Percentiles rank a stretch among this genome's conserved stretches.
Conservation (phyloP, 495 filamentous ascomycete species). For the Hypoxylon cercidicola region DNA sequence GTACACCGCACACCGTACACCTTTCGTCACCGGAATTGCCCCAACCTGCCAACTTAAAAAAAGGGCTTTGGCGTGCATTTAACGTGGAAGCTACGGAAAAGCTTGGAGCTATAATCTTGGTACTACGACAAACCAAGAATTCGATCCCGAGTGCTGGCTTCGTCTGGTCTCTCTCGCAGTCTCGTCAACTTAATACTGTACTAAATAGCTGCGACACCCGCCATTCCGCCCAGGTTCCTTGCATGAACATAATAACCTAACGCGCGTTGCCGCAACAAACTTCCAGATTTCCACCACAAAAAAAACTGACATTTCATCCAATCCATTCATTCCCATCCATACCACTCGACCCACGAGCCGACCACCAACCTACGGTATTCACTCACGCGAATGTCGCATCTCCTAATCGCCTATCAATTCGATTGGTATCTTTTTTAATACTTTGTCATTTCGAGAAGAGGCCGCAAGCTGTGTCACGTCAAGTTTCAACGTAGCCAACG, state of each 20-base stretch:
- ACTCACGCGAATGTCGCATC: conserved; percentile 27
- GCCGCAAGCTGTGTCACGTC: conserved; percentile 19
- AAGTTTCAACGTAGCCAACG: conserved; percentile 36
- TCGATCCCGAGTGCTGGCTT: not conserved
- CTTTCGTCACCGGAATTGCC: conserved; percentile 7
- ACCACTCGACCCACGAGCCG: conserved; percentile 29
- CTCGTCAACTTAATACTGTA: too few relatives aligned
- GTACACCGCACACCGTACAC: conserved; percentile 8
- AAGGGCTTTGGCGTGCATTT: not conserved
- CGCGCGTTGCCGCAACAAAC: conserved; percentile 37
- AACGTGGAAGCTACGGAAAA: not conserved
- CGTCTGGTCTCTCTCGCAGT: not conserved
- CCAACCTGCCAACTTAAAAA: not conserved
- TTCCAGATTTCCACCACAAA: conserved; percentile 11
- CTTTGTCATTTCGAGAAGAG: conserved; percentile 10
- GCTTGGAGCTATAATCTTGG: not conserved
- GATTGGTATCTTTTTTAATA: conserved; percentile 39
- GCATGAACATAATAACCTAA: conserved; percentile 36
- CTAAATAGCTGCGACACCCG: too few relatives aligned
- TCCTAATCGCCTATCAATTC: conserved; percentile 37
- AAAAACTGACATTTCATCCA: not conserved
- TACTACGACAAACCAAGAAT: not conserved
- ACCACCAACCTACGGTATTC: conserved; percentile 20
- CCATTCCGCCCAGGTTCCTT: conserved; percentile 27
- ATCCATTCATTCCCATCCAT: conserved; percentile 20